These are phyloP conservation scores for Candida sp. DNA, from an alignment of 1,139 yeast species.

Conservation along the genomic window DNA sequence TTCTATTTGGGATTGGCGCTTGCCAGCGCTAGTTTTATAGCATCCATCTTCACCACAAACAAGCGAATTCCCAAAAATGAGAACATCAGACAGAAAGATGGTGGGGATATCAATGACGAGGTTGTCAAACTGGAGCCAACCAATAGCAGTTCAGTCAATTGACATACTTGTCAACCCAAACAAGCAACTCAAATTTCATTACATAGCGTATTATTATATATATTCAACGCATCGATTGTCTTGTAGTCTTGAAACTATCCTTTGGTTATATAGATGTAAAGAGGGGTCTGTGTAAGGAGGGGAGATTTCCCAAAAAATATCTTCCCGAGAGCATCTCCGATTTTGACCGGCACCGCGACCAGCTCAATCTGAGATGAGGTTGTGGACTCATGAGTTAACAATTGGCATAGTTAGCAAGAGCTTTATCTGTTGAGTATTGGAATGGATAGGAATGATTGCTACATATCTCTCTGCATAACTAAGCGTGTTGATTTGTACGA, in stretches of 20 bases:
- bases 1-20: constrained; percentile 39
- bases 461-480: no score
- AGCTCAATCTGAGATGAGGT: background rate
- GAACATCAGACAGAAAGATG: constrained; percentile 20
- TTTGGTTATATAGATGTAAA: no score
- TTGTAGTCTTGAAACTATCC: no score
- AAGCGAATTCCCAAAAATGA: constrained; percentile 33
- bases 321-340: background rate
- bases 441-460: no score
- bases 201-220: no score
- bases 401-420: no score
- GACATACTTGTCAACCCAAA: background rate
- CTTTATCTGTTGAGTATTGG: no score
- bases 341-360: background rate
- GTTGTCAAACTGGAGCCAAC: background rate
- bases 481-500: no score
- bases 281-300: background rate
- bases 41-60: constrained; percentile 33
- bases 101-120: constrained; percentile 8
- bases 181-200: no score
- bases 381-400: no score
- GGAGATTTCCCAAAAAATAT: background rate
- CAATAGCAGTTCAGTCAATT: background rate
- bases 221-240: no score
- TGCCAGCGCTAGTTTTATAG: constrained; percentile 24